Conservation (phyloP, 768 basidiomycete species). For the Rhizopogon rudus region DNA sequence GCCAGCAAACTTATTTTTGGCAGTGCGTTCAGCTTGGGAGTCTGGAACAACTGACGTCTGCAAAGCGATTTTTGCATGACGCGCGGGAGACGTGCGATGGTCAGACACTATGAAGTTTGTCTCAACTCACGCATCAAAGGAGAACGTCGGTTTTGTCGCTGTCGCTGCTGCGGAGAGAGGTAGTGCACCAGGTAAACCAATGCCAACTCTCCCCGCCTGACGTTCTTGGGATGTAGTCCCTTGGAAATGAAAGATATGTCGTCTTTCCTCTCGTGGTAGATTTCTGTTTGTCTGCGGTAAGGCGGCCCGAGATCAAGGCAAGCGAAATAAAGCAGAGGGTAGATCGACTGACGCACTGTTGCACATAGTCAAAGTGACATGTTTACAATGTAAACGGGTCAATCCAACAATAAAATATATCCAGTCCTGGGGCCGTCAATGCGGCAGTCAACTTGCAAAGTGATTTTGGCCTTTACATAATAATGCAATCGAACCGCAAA, state of each 20-base stretch:
- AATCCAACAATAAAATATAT: slow-evolving; percentile 57
- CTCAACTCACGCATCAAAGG: slow-evolving; percentile 35
- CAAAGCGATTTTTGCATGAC: background rate
- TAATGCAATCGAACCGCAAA: slow-evolving; percentile 60
- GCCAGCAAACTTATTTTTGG: slow-evolving; percentile 49
- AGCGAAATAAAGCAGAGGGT: too few species aligned
- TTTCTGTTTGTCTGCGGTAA: too few species aligned
- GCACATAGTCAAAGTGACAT: too few species aligned
- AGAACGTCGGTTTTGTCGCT: slow-evolving; percentile 52
- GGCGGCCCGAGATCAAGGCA: too few species aligned
- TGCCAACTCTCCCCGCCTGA: too few species aligned
- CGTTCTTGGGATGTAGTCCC: too few species aligned
- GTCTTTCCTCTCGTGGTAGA: too few species aligned
- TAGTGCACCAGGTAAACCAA: slow-evolving; percentile 20
- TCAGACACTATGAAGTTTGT: too few species aligned
- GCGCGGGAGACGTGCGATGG: background rate
- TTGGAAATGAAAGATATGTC: too few species aligned
- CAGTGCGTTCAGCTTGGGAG: slow-evolving; percentile 43
- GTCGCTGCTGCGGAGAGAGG: slow-evolving; percentile 19
- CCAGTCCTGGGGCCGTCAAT: slow-evolving; percentile 71
- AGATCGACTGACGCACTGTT: too few species aligned
- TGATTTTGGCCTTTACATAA: too few species aligned
- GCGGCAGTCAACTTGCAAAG: slow-evolving; percentile 41
- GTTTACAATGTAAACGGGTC: too few species aligned
- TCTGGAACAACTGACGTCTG: slow-evolving; percentile 64